Evolutionary conservation across 2,329 filamentous ascomycete genomes (phyloP).

Genomic region (Emergomyces orientalis): DNA sequence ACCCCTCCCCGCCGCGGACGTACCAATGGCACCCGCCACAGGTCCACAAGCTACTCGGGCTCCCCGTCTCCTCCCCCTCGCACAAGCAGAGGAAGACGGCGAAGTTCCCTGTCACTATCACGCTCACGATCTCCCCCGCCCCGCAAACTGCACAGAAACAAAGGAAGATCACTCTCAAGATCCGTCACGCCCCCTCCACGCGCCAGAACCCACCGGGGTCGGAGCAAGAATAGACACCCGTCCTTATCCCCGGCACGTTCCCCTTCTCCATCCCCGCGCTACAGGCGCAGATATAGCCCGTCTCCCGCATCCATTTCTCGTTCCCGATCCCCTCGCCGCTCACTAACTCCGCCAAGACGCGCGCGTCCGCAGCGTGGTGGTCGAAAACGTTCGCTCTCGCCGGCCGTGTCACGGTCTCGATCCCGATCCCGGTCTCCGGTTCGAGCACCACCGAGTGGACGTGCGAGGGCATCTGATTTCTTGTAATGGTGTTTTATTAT

Average conservation of each 20-base stretch:
- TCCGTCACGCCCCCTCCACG: slow-evolving; percentile 20
- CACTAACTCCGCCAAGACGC: slow-evolving; percentile 16
- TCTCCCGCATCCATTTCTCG: slow-evolving; percentile 16
- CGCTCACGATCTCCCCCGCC: slow-evolving; percentile 17
- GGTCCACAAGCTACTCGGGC: slow-evolving; percentile 14
- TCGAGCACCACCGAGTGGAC: slow-evolving; percentile 9
- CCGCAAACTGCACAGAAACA: slow-evolving; percentile 16
- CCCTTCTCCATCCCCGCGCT: slow-evolving; percentile 18
- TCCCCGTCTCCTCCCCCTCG: slow-evolving; percentile 10
- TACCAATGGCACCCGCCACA: slow-evolving; percentile 15
- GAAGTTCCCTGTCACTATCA: slow-evolving; percentile 25
- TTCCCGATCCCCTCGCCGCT: slow-evolving; percentile 16
- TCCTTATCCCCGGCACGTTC: slow-evolving; percentile 23
- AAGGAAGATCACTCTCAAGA: slow-evolving; percentile 10
- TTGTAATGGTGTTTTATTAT: slow-evolving; percentile 10
- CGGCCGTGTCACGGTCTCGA: slow-evolving; percentile 9
- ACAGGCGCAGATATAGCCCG: slow-evolving; percentile 13
- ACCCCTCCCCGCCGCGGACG: slow-evolving; percentile 17
- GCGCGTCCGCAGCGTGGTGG: slow-evolving; percentile 9
- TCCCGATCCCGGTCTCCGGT: slow-evolving; percentile 18
- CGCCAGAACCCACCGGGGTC: slow-evolving; percentile 16
- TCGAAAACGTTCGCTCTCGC: slow-evolving; percentile 1
- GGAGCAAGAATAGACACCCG: slow-evolving; percentile 8
- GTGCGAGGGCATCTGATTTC: slow-evolving; percentile 16
- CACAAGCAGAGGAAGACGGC: slow-evolving; percentile 20